Conservation (phyloP, 768 basidiomycete species). For the Gloeopeniophorella convolvens region DNA sequence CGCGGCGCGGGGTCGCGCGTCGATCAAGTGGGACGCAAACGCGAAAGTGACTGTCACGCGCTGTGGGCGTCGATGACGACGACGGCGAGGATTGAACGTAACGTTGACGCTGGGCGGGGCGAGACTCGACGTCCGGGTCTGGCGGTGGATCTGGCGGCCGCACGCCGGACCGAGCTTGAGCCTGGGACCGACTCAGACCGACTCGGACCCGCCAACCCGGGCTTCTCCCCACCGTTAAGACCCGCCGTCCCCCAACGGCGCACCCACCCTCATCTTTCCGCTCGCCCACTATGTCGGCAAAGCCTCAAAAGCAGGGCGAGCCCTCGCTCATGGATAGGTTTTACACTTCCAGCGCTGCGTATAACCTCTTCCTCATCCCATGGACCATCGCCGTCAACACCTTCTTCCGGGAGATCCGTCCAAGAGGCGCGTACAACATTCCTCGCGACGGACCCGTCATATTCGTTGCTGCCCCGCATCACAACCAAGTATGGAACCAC, state of each 20-base stretch:
- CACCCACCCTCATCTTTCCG: not conserved
- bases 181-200: too few species aligned
- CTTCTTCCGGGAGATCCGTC: slow-evolving; percentile 93
- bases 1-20: not conserved
- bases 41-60: too few species aligned
- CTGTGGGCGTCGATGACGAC: not conserved
- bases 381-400: slow-evolving; percentile 82
- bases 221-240: not conserved
- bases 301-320: not conserved
- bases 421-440: slow-evolving; percentile 89
- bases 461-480: slow-evolving; percentile 90
- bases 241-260: not conserved
- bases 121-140: not conserved
- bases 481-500: slow-evolving; percentile 62
- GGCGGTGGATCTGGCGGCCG: not conserved
- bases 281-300: not conserved
- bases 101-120: not conserved
- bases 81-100: not conserved
- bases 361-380: slow-evolving; percentile 72
- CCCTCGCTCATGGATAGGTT: slow-evolving; percentile 5
- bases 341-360: slow-evolving; percentile 30
- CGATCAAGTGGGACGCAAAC: too few species aligned
- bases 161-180: too few species aligned
- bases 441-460: slow-evolving; percentile 85
- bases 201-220: too few species aligned